phyloP scores from a whole-genome alignment of 192 early-diverging fungal genomes.

The Backusella parvicylindrica region DNA sequence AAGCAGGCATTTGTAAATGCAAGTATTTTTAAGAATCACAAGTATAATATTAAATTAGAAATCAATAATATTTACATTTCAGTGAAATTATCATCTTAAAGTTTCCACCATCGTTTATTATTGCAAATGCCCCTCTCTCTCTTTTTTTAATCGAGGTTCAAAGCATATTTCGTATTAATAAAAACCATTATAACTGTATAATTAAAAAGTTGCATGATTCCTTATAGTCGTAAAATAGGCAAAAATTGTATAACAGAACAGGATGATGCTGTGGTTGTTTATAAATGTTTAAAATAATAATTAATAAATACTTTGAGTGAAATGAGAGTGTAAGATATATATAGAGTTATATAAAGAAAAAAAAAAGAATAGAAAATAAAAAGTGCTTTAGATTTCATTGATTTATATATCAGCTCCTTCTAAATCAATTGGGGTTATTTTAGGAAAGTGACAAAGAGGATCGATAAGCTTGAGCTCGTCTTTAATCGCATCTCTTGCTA shows the following conservation, averaged over 20 bases:
- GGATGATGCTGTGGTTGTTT: background rate
- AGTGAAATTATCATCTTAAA: background rate
- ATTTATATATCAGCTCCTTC: constrained; percentile 16
- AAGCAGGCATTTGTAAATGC: background rate
- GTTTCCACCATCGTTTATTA: background rate
- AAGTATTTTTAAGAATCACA: background rate
- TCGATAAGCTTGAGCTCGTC: constrained; percentile 58
- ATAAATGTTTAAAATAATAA: background rate
- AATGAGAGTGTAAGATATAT: background rate
- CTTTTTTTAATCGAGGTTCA: no score
- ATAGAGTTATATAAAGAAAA: background rate
- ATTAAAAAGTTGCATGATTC: no score
- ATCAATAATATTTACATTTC: background rate
- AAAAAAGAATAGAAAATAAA: background rate
- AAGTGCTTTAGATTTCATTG: background rate
- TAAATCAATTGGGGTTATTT: constrained; percentile 33
- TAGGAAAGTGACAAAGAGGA: constrained; percentile 38
- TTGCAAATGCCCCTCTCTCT: background rate
- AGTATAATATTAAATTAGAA: background rate
- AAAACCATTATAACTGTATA: no score
- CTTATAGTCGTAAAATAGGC: no score
- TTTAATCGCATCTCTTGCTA: constrained; percentile 57
- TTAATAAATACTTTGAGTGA: background rate
- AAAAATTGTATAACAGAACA: no score
- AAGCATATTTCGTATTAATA: no score